phyloP scores from a whole-genome alignment of 2,329 filamentous ascomycete species.

The Grosmannia clavigera region DNA sequence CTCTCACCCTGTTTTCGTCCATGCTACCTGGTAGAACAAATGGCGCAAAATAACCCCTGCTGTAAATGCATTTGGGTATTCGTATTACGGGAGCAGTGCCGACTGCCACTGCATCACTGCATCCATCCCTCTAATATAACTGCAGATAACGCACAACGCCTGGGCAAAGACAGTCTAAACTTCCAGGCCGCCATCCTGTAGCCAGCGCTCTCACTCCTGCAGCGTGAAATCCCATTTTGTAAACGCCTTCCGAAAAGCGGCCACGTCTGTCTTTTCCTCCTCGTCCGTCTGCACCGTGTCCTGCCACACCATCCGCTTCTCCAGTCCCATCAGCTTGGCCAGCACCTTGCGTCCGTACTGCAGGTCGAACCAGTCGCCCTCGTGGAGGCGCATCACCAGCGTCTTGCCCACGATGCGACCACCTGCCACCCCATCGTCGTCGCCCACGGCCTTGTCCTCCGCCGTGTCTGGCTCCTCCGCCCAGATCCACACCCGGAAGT shows the following conservation, averaged over 20 bases:
- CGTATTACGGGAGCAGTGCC: too few relatives aligned
- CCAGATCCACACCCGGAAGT: conserved; percentile 78
- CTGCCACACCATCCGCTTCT: conserved; percentile 68
- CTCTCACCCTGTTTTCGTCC: too few relatives aligned
- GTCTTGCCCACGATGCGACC: conserved; percentile 48
- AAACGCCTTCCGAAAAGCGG: conserved; percentile 70
- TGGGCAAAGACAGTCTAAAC: background rate
- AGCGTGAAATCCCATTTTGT: conserved; percentile 74
- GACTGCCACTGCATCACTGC: too few relatives aligned
- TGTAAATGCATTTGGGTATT: too few relatives aligned
- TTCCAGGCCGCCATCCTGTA: background rate
- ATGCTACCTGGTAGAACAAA: too few relatives aligned
- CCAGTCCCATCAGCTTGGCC: conserved; percentile 73
- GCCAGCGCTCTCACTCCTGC: background rate
- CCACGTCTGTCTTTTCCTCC: conserved; percentile 69
- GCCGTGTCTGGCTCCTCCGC: conserved; percentile 38
- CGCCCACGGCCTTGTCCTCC: conserved; percentile 17
- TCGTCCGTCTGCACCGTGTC: conserved; percentile 65
- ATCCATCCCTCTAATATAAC: too few relatives aligned
- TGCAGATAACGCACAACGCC: background rate
- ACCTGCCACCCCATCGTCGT: conserved; percentile 1
- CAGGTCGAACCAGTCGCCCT: conserved; percentile 68
- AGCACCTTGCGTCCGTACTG: conserved; percentile 83
- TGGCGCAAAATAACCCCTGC: too few relatives aligned
- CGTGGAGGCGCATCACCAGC: conserved; percentile 61